Base-by-base conservation (phyloP, 208 protist species). In the Trypanosoma grayi region DNA sequence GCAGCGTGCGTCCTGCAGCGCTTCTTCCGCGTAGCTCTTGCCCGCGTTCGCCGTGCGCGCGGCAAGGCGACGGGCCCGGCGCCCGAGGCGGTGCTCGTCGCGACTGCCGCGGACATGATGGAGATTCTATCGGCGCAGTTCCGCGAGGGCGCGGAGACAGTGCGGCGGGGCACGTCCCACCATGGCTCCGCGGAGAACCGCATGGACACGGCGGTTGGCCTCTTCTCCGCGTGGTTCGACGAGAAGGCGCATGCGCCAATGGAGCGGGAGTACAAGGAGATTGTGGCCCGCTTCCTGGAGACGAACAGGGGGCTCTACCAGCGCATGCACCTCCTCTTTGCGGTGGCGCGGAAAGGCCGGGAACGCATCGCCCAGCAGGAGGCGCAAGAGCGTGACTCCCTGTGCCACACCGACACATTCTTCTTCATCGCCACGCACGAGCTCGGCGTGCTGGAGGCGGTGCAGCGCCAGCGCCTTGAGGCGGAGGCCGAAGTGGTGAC, bases 201-300 rank as follows among this genome's bases (percentile, higher is more conserved):
- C 2, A 37, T 1, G 6, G 30, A 57, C 13, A 68, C 28, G 20
- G 33, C 55, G 11, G 44, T 56, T 4, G 33, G 20, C 3, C 16
- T 30, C 2, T 81, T 76, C 45, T 13, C 33, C 24, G 46, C 39
- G 28, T 81, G 74, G 74, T 75, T 81, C 60, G 74, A 76, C 33
- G 30, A 33, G 18, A 45, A 66, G 40, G 63, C 69, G 28, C 40
- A 37, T 4, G 45, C 51, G 16, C 74, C 74, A 30, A 64, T 60
- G 40, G 69, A 76, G 40, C 24, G 24, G 22, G 24, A 81, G 11
- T 81, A 76, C 57, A 61, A 66, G 43, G 74, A 28, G 24, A 70
- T 81, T 43, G 45, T 81, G 22, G 40, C 47, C 14, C 74, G 74
- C 3, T 76, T 77, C 41, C 30, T 70, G 24, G 25, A 53, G 11